phyloP scores from a whole-genome alignment of 129 eudicot species.

The Erigeron canadensis region DNA sequence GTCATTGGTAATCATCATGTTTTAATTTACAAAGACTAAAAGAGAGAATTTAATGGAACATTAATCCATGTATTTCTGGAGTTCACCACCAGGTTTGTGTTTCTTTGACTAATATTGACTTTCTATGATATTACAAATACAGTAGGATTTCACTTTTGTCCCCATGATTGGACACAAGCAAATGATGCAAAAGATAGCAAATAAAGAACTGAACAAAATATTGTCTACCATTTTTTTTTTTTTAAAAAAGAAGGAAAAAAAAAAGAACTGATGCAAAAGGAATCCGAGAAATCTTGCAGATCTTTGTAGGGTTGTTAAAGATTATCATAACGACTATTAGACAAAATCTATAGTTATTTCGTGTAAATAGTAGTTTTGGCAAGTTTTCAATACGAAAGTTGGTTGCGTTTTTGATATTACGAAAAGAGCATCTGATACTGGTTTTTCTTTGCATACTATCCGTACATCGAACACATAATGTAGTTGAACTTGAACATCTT shows the following conservation, averaged over 20 bases:
- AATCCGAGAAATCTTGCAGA: conserved; percentile 31
- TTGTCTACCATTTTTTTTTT: no score
- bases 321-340: neutral
- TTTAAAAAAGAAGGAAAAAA: no score
- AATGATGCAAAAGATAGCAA: conserved; percentile 10
- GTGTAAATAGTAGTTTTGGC: no score
- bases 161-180: conserved; percentile 28
- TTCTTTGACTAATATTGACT: conserved; percentile 18
- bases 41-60: conserved; percentile 27
- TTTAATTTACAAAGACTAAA: conserved; percentile 31
- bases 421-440: no score
- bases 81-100: conserved; percentile 16
- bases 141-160: neutral
- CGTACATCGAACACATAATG: no score
- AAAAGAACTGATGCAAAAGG: conserved; percentile 18
- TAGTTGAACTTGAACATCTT: no score
- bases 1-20: conserved; percentile 27
- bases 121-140: conserved; percentile 8
- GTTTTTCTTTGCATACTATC: no score
- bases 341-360: no score
- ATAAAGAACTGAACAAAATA: neutral
- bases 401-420: no score
- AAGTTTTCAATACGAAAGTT: no score
- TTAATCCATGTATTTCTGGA: conserved; percentile 37
- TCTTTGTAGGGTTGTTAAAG: conserved; percentile 18